A percentile compares a stretch with the other conserved stretches of the same genome.
These are phyloP conservation scores for Mycosarcoma mackinlayi DNA, from an alignment of 1,284 basidiomycete species.

Conservation along the genomic window DNA sequence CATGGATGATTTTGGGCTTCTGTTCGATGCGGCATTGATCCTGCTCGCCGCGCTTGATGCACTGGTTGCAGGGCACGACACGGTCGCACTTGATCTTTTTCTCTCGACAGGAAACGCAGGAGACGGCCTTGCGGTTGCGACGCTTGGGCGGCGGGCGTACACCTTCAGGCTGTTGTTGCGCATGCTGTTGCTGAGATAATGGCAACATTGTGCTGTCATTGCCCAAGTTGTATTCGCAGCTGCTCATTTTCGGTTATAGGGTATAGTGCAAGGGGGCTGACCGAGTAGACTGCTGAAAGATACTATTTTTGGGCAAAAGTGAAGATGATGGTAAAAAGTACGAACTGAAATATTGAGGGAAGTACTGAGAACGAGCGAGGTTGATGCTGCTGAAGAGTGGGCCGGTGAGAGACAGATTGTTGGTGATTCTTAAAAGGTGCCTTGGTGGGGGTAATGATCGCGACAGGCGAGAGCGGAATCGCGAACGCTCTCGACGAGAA, in stretches of 20 bases:
- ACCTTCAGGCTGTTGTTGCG: conserved; percentile 18
- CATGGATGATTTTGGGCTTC: conserved; percentile 43
- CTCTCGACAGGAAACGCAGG: conserved; percentile 60
- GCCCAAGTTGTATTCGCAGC: conserved; percentile 16
- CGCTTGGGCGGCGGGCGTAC: conserved; percentile 54
- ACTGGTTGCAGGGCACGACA: conserved; percentile 63
- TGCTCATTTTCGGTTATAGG: conserved; percentile 16
- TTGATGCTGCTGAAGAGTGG: not conserved
- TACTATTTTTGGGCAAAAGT: no score
- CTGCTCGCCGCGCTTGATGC: conserved; percentile 64
- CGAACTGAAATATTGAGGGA: not conserved
- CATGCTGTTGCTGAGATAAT: conserved; percentile 9
- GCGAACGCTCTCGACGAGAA: not conserved
- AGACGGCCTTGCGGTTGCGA: conserved; percentile 61
- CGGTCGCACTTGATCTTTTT: conserved; percentile 66
- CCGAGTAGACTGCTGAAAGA: not conserved
- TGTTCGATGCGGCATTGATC: conserved; percentile 58
- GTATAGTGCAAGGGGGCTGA: not conserved
- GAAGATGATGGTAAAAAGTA: not conserved
- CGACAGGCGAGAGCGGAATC: no score
- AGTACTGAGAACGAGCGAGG: not conserved
- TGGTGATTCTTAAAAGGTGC: no score
- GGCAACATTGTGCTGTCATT: conserved; percentile 9
- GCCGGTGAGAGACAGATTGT: not conserved
- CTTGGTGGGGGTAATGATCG: conserved; percentile 1